Evolutionary conservation across 192 early-diverging fungal genomes (phyloP), one percentile per base, ranked within the genome.

Genomic region (Jimgerdemannia lactiflua): DNA sequence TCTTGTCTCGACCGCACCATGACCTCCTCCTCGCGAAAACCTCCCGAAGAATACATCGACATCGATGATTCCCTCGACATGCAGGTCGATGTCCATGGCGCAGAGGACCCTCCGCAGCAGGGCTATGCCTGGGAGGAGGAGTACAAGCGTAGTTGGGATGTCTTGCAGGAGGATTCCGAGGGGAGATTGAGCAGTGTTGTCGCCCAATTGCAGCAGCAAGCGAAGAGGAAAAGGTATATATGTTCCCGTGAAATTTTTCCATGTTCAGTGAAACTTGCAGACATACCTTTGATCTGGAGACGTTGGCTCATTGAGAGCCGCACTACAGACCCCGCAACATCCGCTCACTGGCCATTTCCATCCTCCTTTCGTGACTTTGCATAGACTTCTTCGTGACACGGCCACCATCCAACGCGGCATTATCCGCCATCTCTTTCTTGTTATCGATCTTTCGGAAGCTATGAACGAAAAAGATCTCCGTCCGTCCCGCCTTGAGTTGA

Each of bases 121-220:
- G 94, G 94, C 9, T 96, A 97, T 76, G 81, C 93, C 49, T 99
- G 97, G 97, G 95, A 98, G 81, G 94, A 93, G 78, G 95, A 96
- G 75, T 99, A 98, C 88, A 97, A 97, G 81, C 90, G 96, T 18
- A 92, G 90, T 74, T 99, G 97, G 97, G 97, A 99, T 79, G 91
- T 92, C 10, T 87, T 97, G 42, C 93, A 95, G 75, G 95, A 96
- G 71, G 94, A 95, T 79, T 92, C 93, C 42, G 87, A 90, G 70
- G 96, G 96, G 64, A 91, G 92, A 70, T 81, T 97, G 17, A 87
- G 88, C 20, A 91, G 92, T 79, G 89, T 86, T 4, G 92, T 99
- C 4, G 85, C 86, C 39, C 86, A 85, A 42, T 79, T 97, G 73
- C 92, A 93, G 76, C 87, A 91, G 73, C 91, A 92, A 71, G 79